Conservation (phyloP, 257 asterid genomes). For the Capsicum pubescens region DNA sequence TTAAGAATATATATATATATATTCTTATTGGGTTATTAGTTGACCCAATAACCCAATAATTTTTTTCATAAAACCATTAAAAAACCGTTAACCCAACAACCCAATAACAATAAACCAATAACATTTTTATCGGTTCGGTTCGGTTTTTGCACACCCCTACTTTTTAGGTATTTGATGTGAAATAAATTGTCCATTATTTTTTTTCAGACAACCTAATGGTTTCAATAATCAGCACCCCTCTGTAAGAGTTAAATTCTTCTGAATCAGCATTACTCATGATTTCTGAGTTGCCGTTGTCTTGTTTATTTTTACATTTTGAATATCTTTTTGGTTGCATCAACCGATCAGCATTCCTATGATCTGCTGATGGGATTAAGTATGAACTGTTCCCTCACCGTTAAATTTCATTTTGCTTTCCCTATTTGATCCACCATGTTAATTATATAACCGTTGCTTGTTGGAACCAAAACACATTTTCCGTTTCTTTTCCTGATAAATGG, state of each 20-base stretch:
- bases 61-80: no score
- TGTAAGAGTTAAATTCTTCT: neutral
- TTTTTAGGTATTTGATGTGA: conserved; percentile 13
- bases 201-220: neutral
- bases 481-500: neutral
- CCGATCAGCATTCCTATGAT: neutral
- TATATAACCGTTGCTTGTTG: neutral
- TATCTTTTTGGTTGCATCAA: neutral
- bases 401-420: neutral
- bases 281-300: neutral
- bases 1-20: no score
- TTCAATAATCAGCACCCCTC: neutral
- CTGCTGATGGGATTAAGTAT: neutral
- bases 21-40: no score
- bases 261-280: neutral
- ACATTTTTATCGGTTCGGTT: no score
- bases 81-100: no score
- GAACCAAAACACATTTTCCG: neutral
- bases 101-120: no score
- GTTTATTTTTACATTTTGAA: neutral
- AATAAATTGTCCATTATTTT: neutral
- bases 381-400: neutral
- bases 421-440: conserved; percentile 18
- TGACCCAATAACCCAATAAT: no score
- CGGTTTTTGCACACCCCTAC: no score